Conservation (phyloP, 306 rosid species). For the apple (Malus domestica) region DNA sequence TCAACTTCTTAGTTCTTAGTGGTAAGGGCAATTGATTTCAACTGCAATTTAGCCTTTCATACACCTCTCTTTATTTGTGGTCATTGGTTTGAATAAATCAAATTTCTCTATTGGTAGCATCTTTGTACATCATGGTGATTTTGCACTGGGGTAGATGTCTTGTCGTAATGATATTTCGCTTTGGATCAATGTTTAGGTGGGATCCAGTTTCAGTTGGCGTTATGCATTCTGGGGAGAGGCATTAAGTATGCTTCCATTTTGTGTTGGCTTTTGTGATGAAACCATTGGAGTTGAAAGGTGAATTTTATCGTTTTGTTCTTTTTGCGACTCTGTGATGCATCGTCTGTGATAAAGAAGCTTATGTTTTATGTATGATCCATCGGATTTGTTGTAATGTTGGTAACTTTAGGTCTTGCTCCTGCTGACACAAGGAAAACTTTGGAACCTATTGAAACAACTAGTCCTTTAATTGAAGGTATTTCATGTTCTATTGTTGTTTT, state of each 20-base stretch:
- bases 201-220: constrained; percentile 66
- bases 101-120: background rate
- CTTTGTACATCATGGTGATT: background rate
- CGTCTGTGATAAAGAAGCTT: constrained; percentile 11
- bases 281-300: constrained; percentile 80
- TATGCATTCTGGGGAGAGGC: constrained; percentile 82
- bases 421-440: constrained; percentile 31
- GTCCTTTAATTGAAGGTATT: constrained; percentile 59
- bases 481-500: background rate
- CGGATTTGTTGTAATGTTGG: background rate
- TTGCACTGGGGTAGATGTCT: background rate
- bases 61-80: no score
- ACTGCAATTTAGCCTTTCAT: background rate
- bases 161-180: background rate
- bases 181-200: constrained; percentile 49
- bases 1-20: background rate
- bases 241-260: constrained; percentile 86
- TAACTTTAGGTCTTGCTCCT: constrained; percentile 56
- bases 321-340: constrained; percentile 5
- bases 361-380: background rate
- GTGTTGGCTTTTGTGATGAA: constrained; percentile 66
- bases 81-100: no score
- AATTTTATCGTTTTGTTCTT: background rate
- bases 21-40: background rate
- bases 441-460: constrained; percentile 33